A percentile compares a stretch with the other conserved stretches of the same genome.
phyloP scores from a whole-genome alignment of 2,329 filamentous ascomycete species.

The Cercospora sp. region DNA sequence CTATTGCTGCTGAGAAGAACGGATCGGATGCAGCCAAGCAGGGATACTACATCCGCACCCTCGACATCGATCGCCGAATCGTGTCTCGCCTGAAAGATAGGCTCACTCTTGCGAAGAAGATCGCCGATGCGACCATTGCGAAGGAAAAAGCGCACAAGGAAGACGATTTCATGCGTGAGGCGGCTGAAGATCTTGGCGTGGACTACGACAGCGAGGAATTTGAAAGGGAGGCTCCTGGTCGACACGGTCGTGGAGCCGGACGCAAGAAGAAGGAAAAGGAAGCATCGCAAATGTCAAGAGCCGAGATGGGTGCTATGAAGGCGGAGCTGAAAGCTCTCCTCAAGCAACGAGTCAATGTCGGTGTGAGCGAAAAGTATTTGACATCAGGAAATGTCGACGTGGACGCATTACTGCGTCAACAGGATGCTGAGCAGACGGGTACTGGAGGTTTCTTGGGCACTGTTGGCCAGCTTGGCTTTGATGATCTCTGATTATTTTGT shows the following conservation, averaged over 20 bases:
- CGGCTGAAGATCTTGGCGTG: slow-evolving; percentile 88
- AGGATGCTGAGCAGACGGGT: slow-evolving; percentile 55
- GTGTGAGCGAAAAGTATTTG: slow-evolving; percentile 84
- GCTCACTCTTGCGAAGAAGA: slow-evolving; percentile 77
- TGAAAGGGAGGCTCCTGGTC: slow-evolving; percentile 59
- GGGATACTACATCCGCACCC: slow-evolving; percentile 70
- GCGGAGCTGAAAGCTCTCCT: slow-evolving; percentile 72
- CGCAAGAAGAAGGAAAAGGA: slow-evolving; percentile 73
- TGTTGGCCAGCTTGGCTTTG: slow-evolving; percentile 49
- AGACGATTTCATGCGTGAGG: slow-evolving; percentile 78
- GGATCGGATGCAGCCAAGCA: slow-evolving; percentile 51
- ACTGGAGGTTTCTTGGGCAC: slow-evolving; percentile 63
- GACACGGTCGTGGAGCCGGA: slow-evolving; percentile 65
- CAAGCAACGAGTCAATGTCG: slow-evolving; percentile 74
- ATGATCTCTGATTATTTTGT: slow-evolving; percentile 28
- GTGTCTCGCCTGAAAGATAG: slow-evolving; percentile 74
- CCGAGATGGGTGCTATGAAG: slow-evolving; percentile 67
- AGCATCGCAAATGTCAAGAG: slow-evolving; percentile 67
- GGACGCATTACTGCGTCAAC: slow-evolving; percentile 59
- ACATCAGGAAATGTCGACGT: slow-evolving; percentile 83
- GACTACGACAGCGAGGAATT: slow-evolving; percentile 92
- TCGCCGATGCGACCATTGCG: slow-evolving; percentile 78
- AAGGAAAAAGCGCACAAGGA: slow-evolving; percentile 85
- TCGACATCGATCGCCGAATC: slow-evolving; percentile 80
- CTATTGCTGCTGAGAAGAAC: slow-evolving; percentile 40